Evolutionary conservation across 306 rosid genomes (phyloP), one percentile per base, ranked within the genome.

Genomic region (Castanospermum australe): DNA sequence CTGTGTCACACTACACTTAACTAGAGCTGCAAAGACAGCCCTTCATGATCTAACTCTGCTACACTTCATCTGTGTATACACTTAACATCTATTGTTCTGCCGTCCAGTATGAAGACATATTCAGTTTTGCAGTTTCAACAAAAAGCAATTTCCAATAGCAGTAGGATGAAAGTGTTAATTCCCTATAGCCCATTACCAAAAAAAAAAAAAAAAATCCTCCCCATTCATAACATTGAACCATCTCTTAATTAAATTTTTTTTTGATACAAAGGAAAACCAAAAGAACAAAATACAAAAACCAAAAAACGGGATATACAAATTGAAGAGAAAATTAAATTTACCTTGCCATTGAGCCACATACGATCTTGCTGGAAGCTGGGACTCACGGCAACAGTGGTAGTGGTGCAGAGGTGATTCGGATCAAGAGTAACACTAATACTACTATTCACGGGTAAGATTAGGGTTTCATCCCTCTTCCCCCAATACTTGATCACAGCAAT

Each of bases 341-440:
- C 98, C 94, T 95, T 84, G 84, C 93, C 89, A 78, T 95, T 95
- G 80, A 93, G 99, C 98, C 98, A 95, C 98, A 95, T 93, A 38
- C 94, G 96, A 82, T 95, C 99, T n/a, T 85, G 85, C 2, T 82
- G 82, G 48, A 95, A 95, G 83, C 76, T 18, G 5, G 99, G 97
- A 72, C 97, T 93, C 60, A 91, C 99, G 64, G 98, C 93, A 52
- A 95, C 99, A 17, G 97, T 93, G 86, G 99, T 95, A 41, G 92
- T 95, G 5, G 99, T 93, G 71, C 99, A 95, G 60, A 95, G 96
- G 62, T 95, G 98, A 51, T 8, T 76, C 18, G 98, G 99, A 83
- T 95, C 99, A 80, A 95, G 98, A 52, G 99, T 95, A 7, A 93
- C 97, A 60, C 99, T 95, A 69, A 93, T 95, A 66, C 99, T 95